Evolutionary conservation across 768 basidiomycete genomes (phyloP).

Genomic region (Mycena belliarum): DNA sequence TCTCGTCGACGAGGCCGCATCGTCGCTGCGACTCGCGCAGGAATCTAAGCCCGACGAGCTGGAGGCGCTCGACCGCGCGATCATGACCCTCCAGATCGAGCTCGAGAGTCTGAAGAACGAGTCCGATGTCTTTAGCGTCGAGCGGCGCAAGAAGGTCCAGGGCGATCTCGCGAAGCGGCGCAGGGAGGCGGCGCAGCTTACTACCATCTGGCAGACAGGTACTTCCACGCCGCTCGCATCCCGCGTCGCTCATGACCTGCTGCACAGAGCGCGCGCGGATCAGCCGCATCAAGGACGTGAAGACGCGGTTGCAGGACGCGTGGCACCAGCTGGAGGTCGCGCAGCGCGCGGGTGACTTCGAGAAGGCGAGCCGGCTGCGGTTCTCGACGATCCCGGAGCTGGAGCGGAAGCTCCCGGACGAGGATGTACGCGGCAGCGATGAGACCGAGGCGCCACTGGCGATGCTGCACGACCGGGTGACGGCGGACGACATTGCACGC

Average conservation of each 20-base stretch:
- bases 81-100: slow-evolving; percentile 88
- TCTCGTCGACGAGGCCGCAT: slow-evolving; percentile 91
- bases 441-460: slow-evolving; percentile 50
- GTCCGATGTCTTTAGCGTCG: slow-evolving; percentile 78
- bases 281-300: slow-evolving; percentile 69
- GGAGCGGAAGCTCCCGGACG: slow-evolving; percentile 64
- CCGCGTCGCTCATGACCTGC: background rate
- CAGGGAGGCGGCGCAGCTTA: slow-evolving; percentile 60
- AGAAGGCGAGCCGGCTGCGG: slow-evolving; percentile 79
- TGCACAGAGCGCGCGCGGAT: slow-evolving; percentile 63
- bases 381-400: slow-evolving; percentile 86
- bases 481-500: slow-evolving; percentile 84
- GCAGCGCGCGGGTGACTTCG: slow-evolving; percentile 86
- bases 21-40: slow-evolving; percentile 82
- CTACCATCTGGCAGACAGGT: slow-evolving; percentile 68
- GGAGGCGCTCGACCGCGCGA: slow-evolving; percentile 78
- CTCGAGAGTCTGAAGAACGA: slow-evolving; percentile 89
- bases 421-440: slow-evolving; percentile 30
- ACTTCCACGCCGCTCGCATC: background rate
- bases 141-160: slow-evolving; percentile 70
- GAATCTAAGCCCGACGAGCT: slow-evolving; percentile 87
- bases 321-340: slow-evolving; percentile 87
- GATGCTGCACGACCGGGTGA: slow-evolving; percentile 85
- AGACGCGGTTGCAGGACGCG: slow-evolving; percentile 76
- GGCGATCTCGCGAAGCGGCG: slow-evolving; percentile 59